Base-by-base conservation (phyloP, 768 basidiomycete species). In the Suillus discolor region DNA sequence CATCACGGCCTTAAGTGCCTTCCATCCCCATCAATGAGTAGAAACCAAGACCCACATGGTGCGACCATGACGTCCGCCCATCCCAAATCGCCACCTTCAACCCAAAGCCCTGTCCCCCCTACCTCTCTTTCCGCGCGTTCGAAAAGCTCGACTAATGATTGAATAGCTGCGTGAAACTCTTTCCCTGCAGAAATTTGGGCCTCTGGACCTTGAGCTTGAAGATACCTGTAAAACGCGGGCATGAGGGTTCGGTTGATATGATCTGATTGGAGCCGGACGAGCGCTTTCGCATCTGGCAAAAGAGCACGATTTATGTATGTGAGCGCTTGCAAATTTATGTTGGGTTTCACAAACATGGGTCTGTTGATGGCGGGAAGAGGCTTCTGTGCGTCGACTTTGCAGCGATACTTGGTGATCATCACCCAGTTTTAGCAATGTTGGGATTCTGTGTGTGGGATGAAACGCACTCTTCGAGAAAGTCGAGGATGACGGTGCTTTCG, bases 401-500 rank as follows among this genome's bases (percentile, higher is more conserved):
- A 9, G 87, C 85, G 12, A 89, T 69, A 69, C 88, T 89, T 63
- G 16, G 3, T n/a, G 23, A 8, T 18, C 38, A 28, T 59, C 39
- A 59, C 7, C 9, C 16, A 4, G 16, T 31, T 4, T 54, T 6
- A 18, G 55, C 20, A 57, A n/a, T 15, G 62, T 41, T 62, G 39
- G 60, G 20, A 34, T 36, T 45, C 64, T 34, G 6, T 25, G 23
- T 23, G 47, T 59, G 42, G 49, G 41, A 36, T 12, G 18, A 54
- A 78, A 51, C 84, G 36, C 66, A 92, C 90, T 93, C 91, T 78
- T 93, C 88, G 53, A 95, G 79, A 71, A 84, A 95, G 54, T 92
- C 91, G 65, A 93, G 74, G 66, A 94, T 90, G 41, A 93, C 87
- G 0, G 87, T 91, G 71, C 90, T 92, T 74, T 94, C 93, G 73